A percentile compares a stretch with the other conserved stretches of the same genome.
phyloP scores from a whole-genome alignment of 495 filamentous ascomycete genomes.

The Coniosporium apollinis region DNA sequence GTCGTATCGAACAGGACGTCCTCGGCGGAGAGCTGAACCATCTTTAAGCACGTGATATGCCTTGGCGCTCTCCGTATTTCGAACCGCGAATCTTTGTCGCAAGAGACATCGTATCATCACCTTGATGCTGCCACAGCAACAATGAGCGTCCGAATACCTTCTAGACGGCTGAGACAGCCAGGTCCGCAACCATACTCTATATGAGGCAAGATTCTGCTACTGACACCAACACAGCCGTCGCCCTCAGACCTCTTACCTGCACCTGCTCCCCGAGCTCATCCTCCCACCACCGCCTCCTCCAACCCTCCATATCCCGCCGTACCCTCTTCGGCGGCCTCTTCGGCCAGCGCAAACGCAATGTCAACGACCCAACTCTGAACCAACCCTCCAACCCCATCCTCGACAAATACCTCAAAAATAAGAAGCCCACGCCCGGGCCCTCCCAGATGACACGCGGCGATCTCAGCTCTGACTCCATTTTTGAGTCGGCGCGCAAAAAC shows the following conservation, averaged over 20 bases:
- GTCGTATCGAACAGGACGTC: too few species aligned
- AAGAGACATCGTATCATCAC: too few species aligned
- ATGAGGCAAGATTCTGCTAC: too few species aligned
- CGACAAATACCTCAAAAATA: conserved; percentile 16
- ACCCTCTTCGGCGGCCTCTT: conserved; percentile 1
- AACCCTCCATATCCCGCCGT: conserved; percentile 4
- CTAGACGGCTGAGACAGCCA: too few species aligned
- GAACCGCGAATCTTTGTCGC: too few species aligned
- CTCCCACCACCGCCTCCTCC: conserved; percentile 8
- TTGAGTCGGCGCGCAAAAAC: conserved; percentile 25
- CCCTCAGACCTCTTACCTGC: neutral
- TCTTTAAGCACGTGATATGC: too few species aligned
- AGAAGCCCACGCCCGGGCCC: conserved; percentile 3
- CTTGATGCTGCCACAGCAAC: too few species aligned
- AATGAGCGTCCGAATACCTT: too few species aligned
- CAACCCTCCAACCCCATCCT: conserved; percentile 16
- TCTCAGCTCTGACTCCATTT: conserved; percentile 38
- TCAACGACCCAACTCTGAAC: conserved; percentile 4
- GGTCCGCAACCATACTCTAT: too few species aligned
- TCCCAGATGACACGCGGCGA: conserved; percentile 17
- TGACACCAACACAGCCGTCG: neutral
- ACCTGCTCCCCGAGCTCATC: too few species aligned
- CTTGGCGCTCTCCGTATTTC: too few species aligned
- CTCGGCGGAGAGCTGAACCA: too few species aligned
- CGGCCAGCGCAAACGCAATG: neutral